These are phyloP conservation scores for Mimosa pudica DNA, from an alignment of 306 rosid species.

Conservation along the genomic window DNA sequence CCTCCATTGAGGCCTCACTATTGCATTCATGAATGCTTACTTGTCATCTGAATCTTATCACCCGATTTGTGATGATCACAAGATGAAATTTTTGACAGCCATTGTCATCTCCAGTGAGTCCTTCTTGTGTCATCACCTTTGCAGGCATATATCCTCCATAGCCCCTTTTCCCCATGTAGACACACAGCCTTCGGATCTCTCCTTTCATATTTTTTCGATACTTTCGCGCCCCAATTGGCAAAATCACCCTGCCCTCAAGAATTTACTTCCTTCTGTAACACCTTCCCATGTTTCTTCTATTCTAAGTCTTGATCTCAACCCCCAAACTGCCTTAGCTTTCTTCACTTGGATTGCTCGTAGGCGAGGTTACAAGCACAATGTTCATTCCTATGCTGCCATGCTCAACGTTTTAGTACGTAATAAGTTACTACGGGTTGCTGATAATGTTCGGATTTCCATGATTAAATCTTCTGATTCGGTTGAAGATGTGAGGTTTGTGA, in stretches of 20 bases:
- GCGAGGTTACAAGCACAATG: conserved; percentile 56
- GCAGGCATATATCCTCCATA: conserved; percentile 39
- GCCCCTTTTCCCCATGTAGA: conserved; percentile 42
- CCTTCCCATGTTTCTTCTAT: conserved; percentile 54
- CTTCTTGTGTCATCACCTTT: conserved; percentile 25
- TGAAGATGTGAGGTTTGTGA: conserved; percentile 48
- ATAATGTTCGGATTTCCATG: conserved; percentile 55
- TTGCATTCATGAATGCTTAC: too few relatives aligned
- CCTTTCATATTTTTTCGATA: conserved; percentile 52
- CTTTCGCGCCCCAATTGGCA: conserved; percentile 65
- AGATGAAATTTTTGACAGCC: conserved; percentile 44
- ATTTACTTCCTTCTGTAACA: conserved; percentile 47
- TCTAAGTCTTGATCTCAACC: conserved; percentile 42
- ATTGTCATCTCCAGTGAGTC: conserved; percentile 39
- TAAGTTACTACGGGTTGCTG: conserved; percentile 42
- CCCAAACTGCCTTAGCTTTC: conserved; percentile 53
- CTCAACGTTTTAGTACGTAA: conserved; percentile 52
- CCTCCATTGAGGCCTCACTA: conserved; percentile 63
- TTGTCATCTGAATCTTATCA: too few relatives aligned
- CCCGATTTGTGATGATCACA: not conserved
- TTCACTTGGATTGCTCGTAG: conserved; percentile 53
- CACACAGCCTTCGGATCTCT: conserved; percentile 39
- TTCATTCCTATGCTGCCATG: conserved; percentile 50
- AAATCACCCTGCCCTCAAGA: conserved; percentile 56
- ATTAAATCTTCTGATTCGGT: conserved; percentile 46